Evolutionary conservation across 139 green algal genomes (phyloP), one percentile per base, ranked within the genome.

Genomic region (Pseudopediastrum boryanum): DNA sequence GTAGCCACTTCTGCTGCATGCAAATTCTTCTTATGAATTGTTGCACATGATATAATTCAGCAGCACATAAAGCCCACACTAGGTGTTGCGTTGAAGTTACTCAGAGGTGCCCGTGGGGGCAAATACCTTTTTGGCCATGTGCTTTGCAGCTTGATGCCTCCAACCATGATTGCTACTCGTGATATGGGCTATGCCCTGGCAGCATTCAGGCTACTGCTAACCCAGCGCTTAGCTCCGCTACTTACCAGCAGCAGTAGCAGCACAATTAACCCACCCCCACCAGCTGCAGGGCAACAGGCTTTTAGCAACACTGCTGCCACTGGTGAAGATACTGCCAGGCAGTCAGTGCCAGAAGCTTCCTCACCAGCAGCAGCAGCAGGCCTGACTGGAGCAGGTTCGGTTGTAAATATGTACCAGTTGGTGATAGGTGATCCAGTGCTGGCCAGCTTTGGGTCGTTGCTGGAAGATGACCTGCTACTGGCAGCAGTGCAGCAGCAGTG

Each of bases 101-200:
- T n/a, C n/a, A n/a, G n/a, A n/a, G n/a, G n/a, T n/a, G n/a, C n/a
- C n/a, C n/a, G n/a, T n/a, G n/a, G 54, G 27, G 31, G 9, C 54
- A 25, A 12, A n/a, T 63, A 6, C 54, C 12, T 62, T 4, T 3
- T 7, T 7, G 27, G 51, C 8, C 48, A 58, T 21, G 21, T 58
- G 48, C 2, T n/a, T n/a, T 71, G 21, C 85, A 88, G 86, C 25
- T 86, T 75, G 56, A 85, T 88, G 80, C 86, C 86, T 1, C 35
- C 51, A 44, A 90, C 83, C 10, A 76, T 88, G 70, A 61, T 88
- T 16, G 83, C 69, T 21, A 44, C 75, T 4, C 44, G 71, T 3
- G 76, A 84, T 69, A 54, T 85, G 41, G 83, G 33, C 35, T 77
- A 56, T 27, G 50, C 74, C 2, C 56, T 90, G 59, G 86, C 54